Evolutionary conservation across 2,329 filamentous ascomycete species (phyloP).

Genomic region (Rutstroemia sp.): DNA sequence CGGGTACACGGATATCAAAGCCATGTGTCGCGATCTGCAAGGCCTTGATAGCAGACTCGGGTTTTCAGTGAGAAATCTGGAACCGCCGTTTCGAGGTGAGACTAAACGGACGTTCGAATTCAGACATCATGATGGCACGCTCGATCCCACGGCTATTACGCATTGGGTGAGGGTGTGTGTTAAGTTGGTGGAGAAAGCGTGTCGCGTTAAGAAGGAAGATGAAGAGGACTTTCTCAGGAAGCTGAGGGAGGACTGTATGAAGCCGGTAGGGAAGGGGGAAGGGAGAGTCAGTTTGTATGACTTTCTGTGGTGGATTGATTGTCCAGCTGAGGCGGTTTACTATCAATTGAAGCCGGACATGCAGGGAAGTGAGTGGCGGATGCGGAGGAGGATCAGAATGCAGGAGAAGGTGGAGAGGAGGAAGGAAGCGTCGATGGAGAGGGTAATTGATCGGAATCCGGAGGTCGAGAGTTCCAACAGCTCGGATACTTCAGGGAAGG

Average conservation of each 20-base stretch:
- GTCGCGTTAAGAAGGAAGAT: not conserved
- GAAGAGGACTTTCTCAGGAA: not conserved
- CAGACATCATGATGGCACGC: slow-evolving; percentile 20
- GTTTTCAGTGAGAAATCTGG: not conserved
- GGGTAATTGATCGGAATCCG: too few species aligned
- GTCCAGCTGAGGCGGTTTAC: not conserved
- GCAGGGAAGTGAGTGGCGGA: too few species aligned
- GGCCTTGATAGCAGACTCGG: not conserved
- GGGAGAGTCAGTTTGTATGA: not conserved
- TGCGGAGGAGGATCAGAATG: not conserved
- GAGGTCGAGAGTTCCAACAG: too few species aligned
- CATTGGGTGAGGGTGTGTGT: slow-evolving; percentile 16
- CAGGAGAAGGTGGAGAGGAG: too few species aligned
- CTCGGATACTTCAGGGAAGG: too few species aligned
- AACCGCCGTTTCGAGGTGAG: not conserved
- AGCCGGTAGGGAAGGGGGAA: not conserved
- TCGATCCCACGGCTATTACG: slow-evolving; percentile 13
- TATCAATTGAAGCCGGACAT: not conserved
- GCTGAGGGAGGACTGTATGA: not conserved
- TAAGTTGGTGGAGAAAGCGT: slow-evolving; percentile 11
- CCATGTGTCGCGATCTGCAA: too few species aligned
- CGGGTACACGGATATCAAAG: not conserved
- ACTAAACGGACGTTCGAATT: slow-evolving; percentile 22
- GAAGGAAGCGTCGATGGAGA: too few species aligned
- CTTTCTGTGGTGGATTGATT: not conserved